phyloP scores from a whole-genome alignment of 768 basidiomycete species.

The Ephemerocybe angulata region DNA sequence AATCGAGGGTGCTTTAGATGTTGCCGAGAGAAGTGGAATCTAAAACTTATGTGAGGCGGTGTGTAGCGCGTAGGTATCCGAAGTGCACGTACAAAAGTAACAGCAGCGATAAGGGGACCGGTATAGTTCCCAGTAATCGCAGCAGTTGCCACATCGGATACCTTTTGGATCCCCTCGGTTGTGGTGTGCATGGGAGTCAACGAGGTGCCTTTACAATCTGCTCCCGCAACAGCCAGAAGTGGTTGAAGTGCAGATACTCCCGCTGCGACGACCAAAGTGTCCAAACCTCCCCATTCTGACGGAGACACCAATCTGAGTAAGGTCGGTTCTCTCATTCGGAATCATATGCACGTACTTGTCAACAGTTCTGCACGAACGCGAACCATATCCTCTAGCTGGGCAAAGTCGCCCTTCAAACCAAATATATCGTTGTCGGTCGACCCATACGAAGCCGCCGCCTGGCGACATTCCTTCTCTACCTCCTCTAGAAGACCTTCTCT shows the following conservation, averaged over 20 bases:
- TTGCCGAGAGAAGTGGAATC: constrained; percentile 71
- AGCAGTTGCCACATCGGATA: constrained; percentile 52
- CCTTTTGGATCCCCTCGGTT: constrained; percentile 53
- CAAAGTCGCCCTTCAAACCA: constrained; percentile 59
- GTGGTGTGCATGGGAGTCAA: constrained; percentile 37
- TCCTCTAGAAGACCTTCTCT: constrained; percentile 49
- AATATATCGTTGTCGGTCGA: constrained; percentile 36
- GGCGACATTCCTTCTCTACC: constrained; percentile 58
- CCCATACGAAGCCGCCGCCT: constrained; percentile 10
- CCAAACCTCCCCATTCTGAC: constrained; percentile 76
- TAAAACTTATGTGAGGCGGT: constrained; percentile 24
- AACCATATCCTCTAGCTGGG: constrained; percentile 64
- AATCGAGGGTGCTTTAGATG: constrained; percentile 67
- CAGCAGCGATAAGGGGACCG: constrained; percentile 66
- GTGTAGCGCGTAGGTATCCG: background rate
- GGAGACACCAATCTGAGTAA: background rate
- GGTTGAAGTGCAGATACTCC: constrained; percentile 83
- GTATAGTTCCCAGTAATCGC: constrained; percentile 64
- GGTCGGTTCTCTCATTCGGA: background rate
- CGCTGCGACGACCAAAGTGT: constrained; percentile 78
- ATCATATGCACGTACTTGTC: constrained; percentile 41
- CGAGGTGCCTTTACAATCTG: constrained; percentile 31
- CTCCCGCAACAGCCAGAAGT: constrained; percentile 66
- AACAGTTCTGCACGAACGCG: constrained; percentile 45
- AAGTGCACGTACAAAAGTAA: constrained; percentile 58